Conservation (phyloP, 106 monocot species). For the Dioscorea dumetorum region DNA sequence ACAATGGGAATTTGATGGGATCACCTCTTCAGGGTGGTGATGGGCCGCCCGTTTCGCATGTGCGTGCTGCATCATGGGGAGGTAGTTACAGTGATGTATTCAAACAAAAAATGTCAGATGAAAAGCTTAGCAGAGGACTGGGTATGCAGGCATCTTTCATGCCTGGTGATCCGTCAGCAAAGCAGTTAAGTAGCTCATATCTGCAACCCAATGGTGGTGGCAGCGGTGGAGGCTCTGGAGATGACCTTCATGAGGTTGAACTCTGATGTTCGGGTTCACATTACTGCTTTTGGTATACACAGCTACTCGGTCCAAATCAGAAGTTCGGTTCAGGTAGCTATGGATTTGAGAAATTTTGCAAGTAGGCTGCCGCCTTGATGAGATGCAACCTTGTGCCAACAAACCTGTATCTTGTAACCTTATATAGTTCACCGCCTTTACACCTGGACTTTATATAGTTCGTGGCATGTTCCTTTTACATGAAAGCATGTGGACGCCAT, state of each 20-base stretch:
- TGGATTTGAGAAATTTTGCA: too few species aligned
- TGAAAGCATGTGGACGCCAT: slow-evolving; percentile 20
- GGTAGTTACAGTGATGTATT: slow-evolving; percentile 28
- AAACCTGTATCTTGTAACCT: too few species aligned
- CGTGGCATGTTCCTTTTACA: slow-evolving; percentile 8
- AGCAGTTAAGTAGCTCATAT: slow-evolving; percentile 8
- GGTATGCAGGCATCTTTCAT: slow-evolving; percentile 6
- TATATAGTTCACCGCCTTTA: not conserved
- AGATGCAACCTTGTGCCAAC: too few species aligned
- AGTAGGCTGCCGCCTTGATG: too few species aligned
- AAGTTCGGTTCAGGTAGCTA: too few species aligned
- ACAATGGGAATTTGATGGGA: slow-evolving; percentile 8
- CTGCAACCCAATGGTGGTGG: slow-evolving; percentile 18
- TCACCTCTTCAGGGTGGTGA: slow-evolving; percentile 11
- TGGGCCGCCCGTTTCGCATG: slow-evolving; percentile 15
- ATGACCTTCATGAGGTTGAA: slow-evolving; percentile 75
- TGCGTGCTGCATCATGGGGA: slow-evolving; percentile 67
- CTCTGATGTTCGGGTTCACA: slow-evolving; percentile 25
- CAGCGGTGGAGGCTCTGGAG: slow-evolving; percentile 18
- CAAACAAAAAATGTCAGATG: not conserved
- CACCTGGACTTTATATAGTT: slow-evolving; percentile 9
- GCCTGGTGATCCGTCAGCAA: slow-evolving; percentile 8
- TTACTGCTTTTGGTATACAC: not conserved
- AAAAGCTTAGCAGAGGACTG: slow-evolving; percentile 6
- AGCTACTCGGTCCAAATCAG: not conserved